Evolutionary conservation across 495 filamentous ascomycete species (phyloP), one percentile per base, ranked within the genome.

Genomic region (Aspergillus bridgeri): DNA sequence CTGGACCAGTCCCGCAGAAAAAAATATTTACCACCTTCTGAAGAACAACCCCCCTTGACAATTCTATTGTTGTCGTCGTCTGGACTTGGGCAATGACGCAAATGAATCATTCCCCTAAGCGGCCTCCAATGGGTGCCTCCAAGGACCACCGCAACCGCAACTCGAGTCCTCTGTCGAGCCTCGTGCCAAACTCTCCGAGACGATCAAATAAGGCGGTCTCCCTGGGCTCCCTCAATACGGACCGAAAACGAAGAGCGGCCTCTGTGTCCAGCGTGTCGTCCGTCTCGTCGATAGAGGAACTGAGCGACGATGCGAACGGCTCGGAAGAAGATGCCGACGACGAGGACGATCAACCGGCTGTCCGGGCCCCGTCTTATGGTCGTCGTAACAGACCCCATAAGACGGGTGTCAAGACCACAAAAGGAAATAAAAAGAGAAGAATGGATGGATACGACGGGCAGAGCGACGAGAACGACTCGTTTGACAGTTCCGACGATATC

Each of bases 381-480:
- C 65, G 68, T 63, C 62, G 70, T 29, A 63, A 71, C 42, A 71
- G 64, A 57, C 48, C 65, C 55, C 67, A 69, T 70, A 80, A 80
- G 75, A 64, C 74, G 74, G 79, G 78, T 66, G 65, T 65, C 45
- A 69, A 71, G 60, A 62, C 66, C 17, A 59, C 65, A 20, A 69
- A 70, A 43, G 49, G 62, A 33, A 51, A 63, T 18, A 69, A 60
- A 46, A 79, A 81, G 65, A 74, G 75, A 53, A 81, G 78, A 60
- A 70, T 75, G 29, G 83, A 84, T 6, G 83, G 88, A 57, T 86
- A 91, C 55, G 86, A 87, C 54, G 81, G 80, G 47, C 88, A 89
- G 52, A 76, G 74, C 52, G 65, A 70, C 49, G 64, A 55, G 23
- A 66, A 65, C 24, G 72, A 73, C 51, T 64, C 68, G 13, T 69